These are phyloP conservation scores for Vitrella brassicaformis DNA, from an alignment of 73 alveolate species.

Conservation along the genomic window DNA sequence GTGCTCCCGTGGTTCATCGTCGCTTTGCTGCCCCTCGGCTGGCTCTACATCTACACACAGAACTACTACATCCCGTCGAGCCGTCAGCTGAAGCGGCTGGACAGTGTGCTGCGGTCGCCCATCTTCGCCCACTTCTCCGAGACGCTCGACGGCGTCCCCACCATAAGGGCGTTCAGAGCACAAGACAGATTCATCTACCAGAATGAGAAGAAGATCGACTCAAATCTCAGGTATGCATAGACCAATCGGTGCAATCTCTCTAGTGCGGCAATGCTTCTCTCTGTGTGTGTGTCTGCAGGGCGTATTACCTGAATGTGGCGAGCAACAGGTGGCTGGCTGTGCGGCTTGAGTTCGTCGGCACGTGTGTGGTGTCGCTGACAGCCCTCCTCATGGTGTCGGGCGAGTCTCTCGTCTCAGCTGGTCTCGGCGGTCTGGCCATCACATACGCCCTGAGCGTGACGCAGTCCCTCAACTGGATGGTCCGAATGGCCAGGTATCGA, in stretches of 20 bases:
- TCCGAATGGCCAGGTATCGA: slow-evolving; percentile 26
- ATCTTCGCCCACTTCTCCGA: slow-evolving; percentile 65
- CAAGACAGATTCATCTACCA: slow-evolving; percentile 30
- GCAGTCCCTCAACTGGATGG: slow-evolving; percentile 30
- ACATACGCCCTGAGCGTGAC: slow-evolving; percentile 28
- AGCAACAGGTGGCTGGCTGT: slow-evolving; percentile 37
- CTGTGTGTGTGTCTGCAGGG: too few species aligned
- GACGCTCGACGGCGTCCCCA: slow-evolving; percentile 66
- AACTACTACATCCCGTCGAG: slow-evolving; percentile 19
- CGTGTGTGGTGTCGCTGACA: not conserved
- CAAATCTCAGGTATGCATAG: too few species aligned
- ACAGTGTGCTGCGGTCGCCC: slow-evolving; percentile 48
- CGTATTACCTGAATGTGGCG: slow-evolving; percentile 17
- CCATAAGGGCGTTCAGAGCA: slow-evolving; percentile 69
- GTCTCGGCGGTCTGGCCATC: slow-evolving; percentile 26
- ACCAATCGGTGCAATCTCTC: too few species aligned
- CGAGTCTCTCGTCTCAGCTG: not conserved
- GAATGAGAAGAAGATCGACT: too few species aligned
- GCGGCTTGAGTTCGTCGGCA: slow-evolving; percentile 23
- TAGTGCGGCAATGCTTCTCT: too few species aligned
- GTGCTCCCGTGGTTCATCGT: slow-evolving; percentile 31
- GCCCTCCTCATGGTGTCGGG: not conserved
- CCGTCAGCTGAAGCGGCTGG: slow-evolving; percentile 29
- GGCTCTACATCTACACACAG: slow-evolving; percentile 11
- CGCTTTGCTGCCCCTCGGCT: slow-evolving; percentile 5